phyloP scores from a whole-genome alignment of 202 grass and related monocot species.

The Panicum hallii region DNA sequence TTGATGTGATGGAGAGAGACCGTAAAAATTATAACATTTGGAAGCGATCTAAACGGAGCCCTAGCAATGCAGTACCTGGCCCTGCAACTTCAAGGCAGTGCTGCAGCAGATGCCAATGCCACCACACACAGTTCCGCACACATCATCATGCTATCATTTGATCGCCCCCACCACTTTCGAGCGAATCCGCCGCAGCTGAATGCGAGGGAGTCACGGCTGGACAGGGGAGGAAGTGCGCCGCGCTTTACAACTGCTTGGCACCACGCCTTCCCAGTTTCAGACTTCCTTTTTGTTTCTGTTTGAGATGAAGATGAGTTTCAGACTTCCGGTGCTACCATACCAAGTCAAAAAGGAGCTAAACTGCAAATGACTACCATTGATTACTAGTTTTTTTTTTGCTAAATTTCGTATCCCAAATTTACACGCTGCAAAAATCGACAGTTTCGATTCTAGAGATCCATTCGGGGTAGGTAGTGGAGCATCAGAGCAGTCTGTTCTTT shows the following conservation, averaged over 20 bases:
- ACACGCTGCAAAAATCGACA: not conserved
- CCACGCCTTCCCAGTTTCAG: not conserved
- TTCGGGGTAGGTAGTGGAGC: not conserved
- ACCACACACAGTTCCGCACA: no score
- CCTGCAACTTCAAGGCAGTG: no score
- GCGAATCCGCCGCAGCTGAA: no score
- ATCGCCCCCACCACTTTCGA: no score
- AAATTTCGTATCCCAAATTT: not conserved
- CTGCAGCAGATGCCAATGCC: no score
- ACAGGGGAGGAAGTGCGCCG: not conserved
- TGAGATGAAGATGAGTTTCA: not conserved
- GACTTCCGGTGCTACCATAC: not conserved
- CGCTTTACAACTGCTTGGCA: constrained; percentile 27
- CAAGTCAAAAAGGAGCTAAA: not conserved
- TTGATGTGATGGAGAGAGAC: no score
- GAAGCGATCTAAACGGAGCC: no score
- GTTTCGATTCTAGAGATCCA: not conserved
- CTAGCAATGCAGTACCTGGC: no score
- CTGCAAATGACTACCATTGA: not conserved
- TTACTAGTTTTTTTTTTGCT: not conserved
- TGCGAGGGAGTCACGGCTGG: no score
- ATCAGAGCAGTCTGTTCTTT: not conserved
- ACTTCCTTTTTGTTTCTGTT: not conserved
- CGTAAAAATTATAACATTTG: no score
- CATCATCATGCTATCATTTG: no score